phyloP scores from a whole-genome alignment of 768 basidiomycete species.

The Kwoniella newhampshirensis region DNA sequence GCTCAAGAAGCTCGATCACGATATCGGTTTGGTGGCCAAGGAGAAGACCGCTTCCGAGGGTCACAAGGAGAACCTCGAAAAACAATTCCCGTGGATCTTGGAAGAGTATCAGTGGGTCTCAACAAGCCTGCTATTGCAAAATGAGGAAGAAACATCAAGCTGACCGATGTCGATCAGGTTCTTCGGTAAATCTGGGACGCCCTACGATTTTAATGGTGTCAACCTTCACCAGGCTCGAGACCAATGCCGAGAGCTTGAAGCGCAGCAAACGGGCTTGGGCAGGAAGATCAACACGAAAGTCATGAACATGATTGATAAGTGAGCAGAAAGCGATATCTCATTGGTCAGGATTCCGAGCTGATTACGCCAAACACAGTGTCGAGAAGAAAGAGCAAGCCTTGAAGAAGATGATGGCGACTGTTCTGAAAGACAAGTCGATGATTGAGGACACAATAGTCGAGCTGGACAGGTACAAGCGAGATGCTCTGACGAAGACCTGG shows the following conservation, averaged over 20 bases:
- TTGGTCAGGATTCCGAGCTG: not conserved
- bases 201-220: conserved; percentile 72
- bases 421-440: conserved; percentile 88
- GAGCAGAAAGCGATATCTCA: conserved; percentile 40
- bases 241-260: conserved; percentile 72
- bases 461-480: conserved; percentile 89
- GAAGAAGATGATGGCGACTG: conserved; percentile 81
- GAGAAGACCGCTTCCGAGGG: conserved; percentile 64
- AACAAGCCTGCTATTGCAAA: too few relatives aligned
- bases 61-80: conserved; percentile 67
- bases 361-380: conserved; percentile 59
- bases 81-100: conserved; percentile 79
- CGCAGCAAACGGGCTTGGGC: conserved; percentile 79
- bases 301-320: conserved; percentile 94
- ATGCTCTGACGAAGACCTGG: conserved; percentile 92
- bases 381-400: conserved; percentile 89
- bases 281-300: conserved; percentile 95
- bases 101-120: conserved; percentile 77
- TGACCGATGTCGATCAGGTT: conserved; percentile 57
- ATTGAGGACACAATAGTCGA: conserved; percentile 92
- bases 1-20: conserved; percentile 69
- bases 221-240: conserved; percentile 64
- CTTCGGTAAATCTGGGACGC: conserved; percentile 77
- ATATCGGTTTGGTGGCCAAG: conserved; percentile 63
- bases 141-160: too few relatives aligned